Base-by-base conservation (phyloP, 257 asterid species). In the Leptodermis oblonga region DNA sequence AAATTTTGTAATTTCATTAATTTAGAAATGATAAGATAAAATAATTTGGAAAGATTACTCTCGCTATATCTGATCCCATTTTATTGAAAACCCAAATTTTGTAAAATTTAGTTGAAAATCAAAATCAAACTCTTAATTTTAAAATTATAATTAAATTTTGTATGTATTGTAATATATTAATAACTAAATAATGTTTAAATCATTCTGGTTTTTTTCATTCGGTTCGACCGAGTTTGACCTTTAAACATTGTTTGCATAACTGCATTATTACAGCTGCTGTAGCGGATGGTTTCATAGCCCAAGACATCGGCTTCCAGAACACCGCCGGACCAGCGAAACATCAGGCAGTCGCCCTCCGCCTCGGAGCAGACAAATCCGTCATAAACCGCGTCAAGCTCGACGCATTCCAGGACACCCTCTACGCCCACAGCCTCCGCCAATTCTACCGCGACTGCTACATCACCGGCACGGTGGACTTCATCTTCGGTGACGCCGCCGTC, bases 391-490 rank as follows among this genome's bases (percentile, higher is more conserved):
- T 71, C 41, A 54, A 46, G 34, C 41, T 76, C 0, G 80, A 76
- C 42, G 80, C 70, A 39, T 71, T 14, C 67, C 80, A 71, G 22
- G 74, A 76, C 23, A 76, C 80, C 9, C 73, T 76, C 14, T 76
- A 70, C 25, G 5, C 76, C 0, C 80, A 76, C 73, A 58, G n/a
- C 30, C 73, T 67, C 59, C 74, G 74, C 33, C 74, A 71, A 15
- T 76, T 71, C 70, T 71, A 51, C 55, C 34, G 77, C 26, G 80
- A 76, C 7, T 67, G 72, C 43, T 53, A 72, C 46, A 77, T 77
- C 64, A 46, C 71, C 7, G 77, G 81, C 64, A 77, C 81, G 2
- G 60, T 77, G 3, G 81, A 72, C 54, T 71, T 71, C 77, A 67
- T 77, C 51, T 77, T 77, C 11, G 81, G 81, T 13, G 69, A 77